These are phyloP conservation scores for Trifolium repens DNA, from an alignment of 306 rosid species.

Conservation along the genomic window DNA sequence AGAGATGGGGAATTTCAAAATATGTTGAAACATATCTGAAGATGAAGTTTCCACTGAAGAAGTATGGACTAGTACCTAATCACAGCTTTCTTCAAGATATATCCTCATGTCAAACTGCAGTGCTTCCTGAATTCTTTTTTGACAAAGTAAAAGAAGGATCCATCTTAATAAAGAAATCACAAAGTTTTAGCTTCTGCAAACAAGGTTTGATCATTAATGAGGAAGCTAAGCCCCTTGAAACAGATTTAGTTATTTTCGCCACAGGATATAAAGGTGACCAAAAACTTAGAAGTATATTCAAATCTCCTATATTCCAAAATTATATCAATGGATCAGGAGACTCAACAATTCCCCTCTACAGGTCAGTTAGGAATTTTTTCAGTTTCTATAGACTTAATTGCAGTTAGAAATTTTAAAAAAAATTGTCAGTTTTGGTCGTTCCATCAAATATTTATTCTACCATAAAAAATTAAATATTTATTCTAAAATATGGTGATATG, in stretches of 20 bases:
- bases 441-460: no score
- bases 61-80: conserved; percentile 52
- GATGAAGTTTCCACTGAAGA: conserved; percentile 57
- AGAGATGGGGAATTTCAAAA: conserved; percentile 59
- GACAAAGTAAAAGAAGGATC: conserved; percentile 56
- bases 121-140: conserved; percentile 49
- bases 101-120: conserved; percentile 41
- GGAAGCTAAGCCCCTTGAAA: conserved; percentile 43
- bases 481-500: no score
- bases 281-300: conserved; percentile 55
- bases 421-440: no score
- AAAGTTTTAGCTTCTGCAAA: conserved; percentile 48
- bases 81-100: conserved; percentile 49
- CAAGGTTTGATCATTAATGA: conserved; percentile 54
- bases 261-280: conserved; percentile 61
- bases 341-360: conserved; percentile 46
- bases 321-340: conserved; percentile 26
- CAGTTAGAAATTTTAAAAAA: no score
- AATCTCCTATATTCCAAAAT: conserved; percentile 46
- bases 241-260: conserved; percentile 60
- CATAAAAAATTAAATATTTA: no score
- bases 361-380: conserved; percentile 32
- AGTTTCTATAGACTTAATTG: no score
- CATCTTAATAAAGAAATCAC: conserved; percentile 51
- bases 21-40: conserved; percentile 44